phyloP scores from a whole-genome alignment of 768 basidiomycete species.

The Flagelloscypha sp. region DNA sequence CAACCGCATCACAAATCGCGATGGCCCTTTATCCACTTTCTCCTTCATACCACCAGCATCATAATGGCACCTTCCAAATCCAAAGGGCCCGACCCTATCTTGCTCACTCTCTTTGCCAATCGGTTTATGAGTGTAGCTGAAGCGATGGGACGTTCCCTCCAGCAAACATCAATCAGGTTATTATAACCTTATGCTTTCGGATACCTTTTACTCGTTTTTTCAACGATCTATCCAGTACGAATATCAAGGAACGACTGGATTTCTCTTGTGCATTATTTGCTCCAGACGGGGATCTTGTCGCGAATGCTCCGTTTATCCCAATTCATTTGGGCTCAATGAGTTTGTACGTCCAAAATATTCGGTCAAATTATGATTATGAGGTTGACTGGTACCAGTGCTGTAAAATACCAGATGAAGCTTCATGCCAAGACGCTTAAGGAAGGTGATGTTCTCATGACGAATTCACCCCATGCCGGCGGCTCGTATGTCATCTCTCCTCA shows the following conservation, averaged over 20 bases:
- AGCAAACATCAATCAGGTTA: conserved; percentile 87
- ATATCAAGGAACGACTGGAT: conserved; percentile 94
- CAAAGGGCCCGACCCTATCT: conserved; percentile 70
- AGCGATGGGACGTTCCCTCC: conserved; percentile 87
- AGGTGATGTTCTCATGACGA: conserved; percentile 91
- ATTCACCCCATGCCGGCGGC: conserved; percentile 83
- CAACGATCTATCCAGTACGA: too few relatives aligned
- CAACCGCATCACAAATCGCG: too few relatives aligned
- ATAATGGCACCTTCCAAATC: conserved; percentile 12
- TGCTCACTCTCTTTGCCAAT: conserved; percentile 88
- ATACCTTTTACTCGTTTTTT: too few relatives aligned
- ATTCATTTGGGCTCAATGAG: conserved; percentile 87
- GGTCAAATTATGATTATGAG: neutral
- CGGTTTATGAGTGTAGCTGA: conserved; percentile 98
- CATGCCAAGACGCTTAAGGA: conserved; percentile 66
- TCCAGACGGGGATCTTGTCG: conserved; percentile 89
- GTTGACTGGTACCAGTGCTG: conserved; percentile 42
- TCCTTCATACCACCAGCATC: neutral
- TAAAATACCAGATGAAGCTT: conserved; percentile 82
- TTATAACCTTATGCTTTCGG: too few relatives aligned
- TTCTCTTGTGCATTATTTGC: conserved; percentile 94
- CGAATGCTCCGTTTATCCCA: conserved; percentile 89
- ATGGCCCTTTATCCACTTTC: neutral
- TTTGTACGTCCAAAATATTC: conserved; percentile 47
- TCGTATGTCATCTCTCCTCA: conserved; percentile 44